These are phyloP conservation scores for Scedosporium aurantiacum DNA, from an alignment of 2,329 filamentous ascomycete genomes.

Conservation along the genomic window DNA sequence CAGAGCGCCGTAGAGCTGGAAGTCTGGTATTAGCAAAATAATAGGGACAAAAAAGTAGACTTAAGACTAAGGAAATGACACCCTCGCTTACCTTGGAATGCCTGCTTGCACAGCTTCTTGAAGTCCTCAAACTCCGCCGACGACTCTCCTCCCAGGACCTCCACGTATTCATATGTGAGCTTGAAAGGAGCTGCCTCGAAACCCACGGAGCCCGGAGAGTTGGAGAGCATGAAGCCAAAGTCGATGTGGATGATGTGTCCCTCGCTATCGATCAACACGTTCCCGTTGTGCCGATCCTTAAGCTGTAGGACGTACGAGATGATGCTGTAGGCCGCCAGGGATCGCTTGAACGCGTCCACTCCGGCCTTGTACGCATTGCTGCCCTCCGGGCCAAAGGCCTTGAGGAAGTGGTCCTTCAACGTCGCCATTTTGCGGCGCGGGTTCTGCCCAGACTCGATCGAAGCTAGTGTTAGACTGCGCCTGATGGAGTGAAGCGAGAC, in stretches of 20 bases:
- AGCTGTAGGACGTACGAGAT: slow-evolving; percentile 76
- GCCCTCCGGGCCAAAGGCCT: slow-evolving; percentile 62
- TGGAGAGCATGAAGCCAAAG: slow-evolving; percentile 83
- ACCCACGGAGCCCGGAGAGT: slow-evolving; percentile 72
- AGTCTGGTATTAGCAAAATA: no score
- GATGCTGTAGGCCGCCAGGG: slow-evolving; percentile 76
- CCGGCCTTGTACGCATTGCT: slow-evolving; percentile 60
- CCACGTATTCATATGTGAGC: slow-evolving; percentile 75
- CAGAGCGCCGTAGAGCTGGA: slow-evolving; percentile 60
- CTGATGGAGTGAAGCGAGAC: slow-evolving; percentile 81
- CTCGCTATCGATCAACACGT: slow-evolving; percentile 74
- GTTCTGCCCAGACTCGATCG: slow-evolving; percentile 61
- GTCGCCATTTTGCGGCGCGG: slow-evolving; percentile 67
- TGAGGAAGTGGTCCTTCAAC: slow-evolving; percentile 70
- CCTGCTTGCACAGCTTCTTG: slow-evolving; percentile 69
- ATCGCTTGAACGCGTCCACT: slow-evolving; percentile 68
- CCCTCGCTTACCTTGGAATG: slow-evolving; percentile 56
- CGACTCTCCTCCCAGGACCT: slow-evolving; percentile 64
- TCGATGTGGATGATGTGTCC: slow-evolving; percentile 84
- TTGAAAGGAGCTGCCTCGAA: slow-evolving; percentile 85
- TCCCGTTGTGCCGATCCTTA: slow-evolving; percentile 79
- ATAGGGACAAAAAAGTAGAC: no score
- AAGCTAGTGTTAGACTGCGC: slow-evolving; percentile 65
- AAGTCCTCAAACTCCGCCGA: slow-evolving; percentile 64
- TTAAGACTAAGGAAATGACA: no score